Conservation (phyloP, 176 grass and related monocot species). For the Musa beccarii region DNA sequence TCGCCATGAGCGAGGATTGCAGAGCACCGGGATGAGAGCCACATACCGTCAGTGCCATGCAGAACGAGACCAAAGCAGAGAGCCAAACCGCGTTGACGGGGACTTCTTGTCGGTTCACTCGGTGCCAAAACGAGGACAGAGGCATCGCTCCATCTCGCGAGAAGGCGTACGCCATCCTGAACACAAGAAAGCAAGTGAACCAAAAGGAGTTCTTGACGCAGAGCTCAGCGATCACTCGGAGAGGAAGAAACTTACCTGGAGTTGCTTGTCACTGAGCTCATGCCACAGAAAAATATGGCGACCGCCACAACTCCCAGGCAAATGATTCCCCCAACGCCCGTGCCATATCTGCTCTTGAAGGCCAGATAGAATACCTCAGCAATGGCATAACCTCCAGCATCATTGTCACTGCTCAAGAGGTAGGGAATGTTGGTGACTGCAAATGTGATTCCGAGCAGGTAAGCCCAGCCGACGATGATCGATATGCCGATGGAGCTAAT, state of each 20-base stretch:
- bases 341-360: constrained; percentile 71
- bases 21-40: too few relatives aligned
- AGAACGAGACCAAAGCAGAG: constrained; percentile 50
- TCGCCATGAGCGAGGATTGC: background rate
- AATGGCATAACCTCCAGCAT: constrained; percentile 77
- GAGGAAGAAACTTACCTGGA: constrained; percentile 40
- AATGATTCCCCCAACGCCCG: constrained; percentile 58
- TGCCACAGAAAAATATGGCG: constrained; percentile 74
- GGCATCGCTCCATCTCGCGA: constrained; percentile 98
- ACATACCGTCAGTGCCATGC: constrained; percentile 75
- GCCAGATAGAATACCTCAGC: constrained; percentile 77
- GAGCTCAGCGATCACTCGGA: background rate
- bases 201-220: background rate
- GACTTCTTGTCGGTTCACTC: constrained; percentile 73
- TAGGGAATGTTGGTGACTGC: constrained; percentile 64
- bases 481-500: constrained; percentile 70
- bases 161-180: constrained; percentile 90
- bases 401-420: constrained; percentile 63
- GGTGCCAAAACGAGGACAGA: constrained; percentile 66
- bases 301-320: constrained; percentile 54
- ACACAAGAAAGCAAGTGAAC: background rate
- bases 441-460: constrained; percentile 72
- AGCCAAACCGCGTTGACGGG: constrained; percentile 93
- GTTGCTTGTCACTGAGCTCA: constrained; percentile 80
- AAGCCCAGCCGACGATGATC: constrained; percentile 63